A percentile compares a stretch with the other conserved stretches of the same genome.
Conservation (phyloP, 1,284 basidiomycete genomes). For the Papiliotrema nemorosa region DNA sequence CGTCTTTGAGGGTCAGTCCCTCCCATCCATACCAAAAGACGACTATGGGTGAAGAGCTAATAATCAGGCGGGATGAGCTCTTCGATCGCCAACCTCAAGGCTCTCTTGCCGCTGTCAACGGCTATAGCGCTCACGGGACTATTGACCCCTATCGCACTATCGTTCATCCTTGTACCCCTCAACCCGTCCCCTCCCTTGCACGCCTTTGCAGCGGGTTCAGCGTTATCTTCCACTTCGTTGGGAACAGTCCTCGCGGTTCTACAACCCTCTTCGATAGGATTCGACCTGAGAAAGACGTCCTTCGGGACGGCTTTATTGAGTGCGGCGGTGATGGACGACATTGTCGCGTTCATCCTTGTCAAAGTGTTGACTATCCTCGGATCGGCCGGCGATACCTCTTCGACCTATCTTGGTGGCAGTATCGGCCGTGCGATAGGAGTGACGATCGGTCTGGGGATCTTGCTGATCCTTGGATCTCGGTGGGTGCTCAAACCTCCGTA, state of each 20-base stretch:
- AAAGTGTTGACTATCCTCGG: slow-evolving; percentile 52
- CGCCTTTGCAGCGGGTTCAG: slow-evolving; percentile 56
- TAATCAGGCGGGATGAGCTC: slow-evolving; percentile 53
- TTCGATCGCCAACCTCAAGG: slow-evolving; percentile 46
- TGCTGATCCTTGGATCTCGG: slow-evolving; percentile 11
- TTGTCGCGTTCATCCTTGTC: slow-evolving; percentile 56
- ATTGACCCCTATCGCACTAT: slow-evolving; percentile 52
- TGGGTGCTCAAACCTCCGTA: slow-evolving; percentile 20
- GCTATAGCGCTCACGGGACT: slow-evolving; percentile 54
- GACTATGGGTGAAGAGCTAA: neutral
- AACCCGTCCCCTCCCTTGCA: slow-evolving; percentile 50
- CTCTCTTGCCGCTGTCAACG: slow-evolving; percentile 51
- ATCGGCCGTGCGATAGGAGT: slow-evolving; percentile 33
- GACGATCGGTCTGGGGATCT: slow-evolving; percentile 21
- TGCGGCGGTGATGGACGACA: slow-evolving; percentile 58
- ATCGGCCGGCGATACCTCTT: slow-evolving; percentile 7
- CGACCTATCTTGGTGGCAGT: slow-evolving; percentile 19
- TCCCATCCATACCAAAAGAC: neutral
- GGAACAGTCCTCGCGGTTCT: slow-evolving; percentile 58
- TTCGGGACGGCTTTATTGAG: slow-evolving; percentile 55
- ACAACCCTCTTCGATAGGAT: slow-evolving; percentile 19
- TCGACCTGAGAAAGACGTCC: slow-evolving; percentile 51
- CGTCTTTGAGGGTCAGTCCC: slow-evolving; percentile 54
- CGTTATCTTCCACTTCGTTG: slow-evolving; percentile 56
- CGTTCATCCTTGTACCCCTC: slow-evolving; percentile 50